A percentile compares a stretch with the other conserved stretches of the same genome.
phyloP scores from a whole-genome alignment of 2,329 filamentous ascomycete species.

The Lachnellula suecica region DNA sequence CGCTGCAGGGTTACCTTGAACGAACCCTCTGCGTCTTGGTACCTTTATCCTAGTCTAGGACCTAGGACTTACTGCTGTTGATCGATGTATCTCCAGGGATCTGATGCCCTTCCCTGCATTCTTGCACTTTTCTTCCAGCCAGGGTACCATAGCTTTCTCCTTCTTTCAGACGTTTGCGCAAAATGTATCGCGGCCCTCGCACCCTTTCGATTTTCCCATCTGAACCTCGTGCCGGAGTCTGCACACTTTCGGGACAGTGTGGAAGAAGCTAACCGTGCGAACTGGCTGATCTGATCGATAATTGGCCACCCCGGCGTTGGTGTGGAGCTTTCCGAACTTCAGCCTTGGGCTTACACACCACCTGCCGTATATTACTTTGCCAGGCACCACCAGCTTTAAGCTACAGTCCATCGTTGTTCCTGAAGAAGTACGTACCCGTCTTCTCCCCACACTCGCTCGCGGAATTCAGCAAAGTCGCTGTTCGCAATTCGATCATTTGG shows the following conservation, averaged over 20 bases:
- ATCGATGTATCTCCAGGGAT: neutral
- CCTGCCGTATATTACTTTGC: slow-evolving; percentile 20
- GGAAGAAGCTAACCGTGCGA: slow-evolving; percentile 4
- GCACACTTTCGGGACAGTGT: slow-evolving; percentile 17
- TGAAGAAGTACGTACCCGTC: slow-evolving; percentile 19
- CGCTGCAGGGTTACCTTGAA: neutral
- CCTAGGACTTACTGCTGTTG: neutral
- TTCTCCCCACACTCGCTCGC: slow-evolving; percentile 26
- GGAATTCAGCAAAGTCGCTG: slow-evolving; percentile 21
- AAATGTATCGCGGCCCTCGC: too few relatives aligned
- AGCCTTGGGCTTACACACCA: slow-evolving; percentile 19
- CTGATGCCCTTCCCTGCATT: neutral
- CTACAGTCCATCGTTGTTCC: slow-evolving; percentile 23
- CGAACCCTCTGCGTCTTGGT: neutral
- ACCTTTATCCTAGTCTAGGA: neutral
- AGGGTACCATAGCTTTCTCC: slow-evolving; percentile 29
- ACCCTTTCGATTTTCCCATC: slow-evolving; percentile 10
- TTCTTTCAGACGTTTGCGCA: slow-evolving; percentile 16
- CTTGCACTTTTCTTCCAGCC: neutral
- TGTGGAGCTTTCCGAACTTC: slow-evolving; percentile 13
- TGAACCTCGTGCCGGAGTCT: slow-evolving; percentile 16
- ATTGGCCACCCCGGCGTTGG: slow-evolving; percentile 12
- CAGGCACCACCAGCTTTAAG: slow-evolving; percentile 16
- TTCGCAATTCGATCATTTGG: slow-evolving; percentile 25
- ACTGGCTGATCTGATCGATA: slow-evolving; percentile 5